These are phyloP conservation scores for Thielaviopsis cerberus DNA, from an alignment of 2,329 filamentous ascomycete species.

Conservation along the genomic window DNA sequence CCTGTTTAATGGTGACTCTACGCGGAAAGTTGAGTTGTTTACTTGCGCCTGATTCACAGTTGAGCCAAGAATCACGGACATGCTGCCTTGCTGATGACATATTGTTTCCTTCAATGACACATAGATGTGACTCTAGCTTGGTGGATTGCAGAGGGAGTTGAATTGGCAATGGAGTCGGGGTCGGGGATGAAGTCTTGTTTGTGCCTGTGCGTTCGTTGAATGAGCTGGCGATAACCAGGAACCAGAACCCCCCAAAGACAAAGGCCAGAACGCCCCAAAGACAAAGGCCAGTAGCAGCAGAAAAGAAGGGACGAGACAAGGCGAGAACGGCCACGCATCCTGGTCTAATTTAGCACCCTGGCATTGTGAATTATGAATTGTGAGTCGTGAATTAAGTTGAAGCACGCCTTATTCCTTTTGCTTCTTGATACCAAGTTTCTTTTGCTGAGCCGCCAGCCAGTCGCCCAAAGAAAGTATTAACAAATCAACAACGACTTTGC, in stretches of 20 bases:
- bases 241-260: neutral
- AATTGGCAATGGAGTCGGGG: neutral
- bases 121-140: neutral
- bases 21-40: too few species aligned
- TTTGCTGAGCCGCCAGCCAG: neutral
- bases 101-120: neutral
- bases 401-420: neutral
- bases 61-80: too few species aligned
- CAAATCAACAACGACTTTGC: too few species aligned
- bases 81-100: too few species aligned
- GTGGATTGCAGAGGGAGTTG: neutral
- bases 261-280: neutral
- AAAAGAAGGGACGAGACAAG: neutral
- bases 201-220: neutral
- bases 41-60: too few species aligned
- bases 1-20: too few species aligned
- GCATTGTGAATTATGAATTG: neutral
- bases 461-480: neutral
- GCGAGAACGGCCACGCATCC: neutral
- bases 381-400: too few species aligned
- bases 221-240: neutral
- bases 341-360: neutral
- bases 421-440: neutral
- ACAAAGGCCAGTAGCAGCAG: neutral
- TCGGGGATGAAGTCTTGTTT: neutral